These are phyloP conservation scores for Straminergon stramineum DNA, from an alignment of 225 moss, liverwort and hornwort genomes.

Conservation along the genomic window DNA sequence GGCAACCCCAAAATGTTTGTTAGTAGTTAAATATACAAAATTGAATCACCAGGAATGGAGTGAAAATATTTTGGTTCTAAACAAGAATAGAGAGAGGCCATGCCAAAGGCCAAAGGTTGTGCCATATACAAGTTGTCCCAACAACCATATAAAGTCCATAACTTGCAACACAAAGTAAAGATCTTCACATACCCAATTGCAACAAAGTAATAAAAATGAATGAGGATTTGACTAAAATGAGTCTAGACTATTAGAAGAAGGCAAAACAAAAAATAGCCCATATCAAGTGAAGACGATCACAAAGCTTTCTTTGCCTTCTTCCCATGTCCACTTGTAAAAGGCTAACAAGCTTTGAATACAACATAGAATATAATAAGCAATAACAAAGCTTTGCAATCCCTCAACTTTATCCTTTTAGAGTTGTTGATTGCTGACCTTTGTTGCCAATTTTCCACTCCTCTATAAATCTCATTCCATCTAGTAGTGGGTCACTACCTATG, in stretches of 20 bases:
- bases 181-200: neutral
- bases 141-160: neutral
- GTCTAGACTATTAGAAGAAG: too few relatives aligned
- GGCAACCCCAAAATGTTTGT: neutral
- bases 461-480: neutral
- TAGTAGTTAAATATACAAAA: neutral
- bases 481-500: rapidly evolving
- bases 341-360: neutral
- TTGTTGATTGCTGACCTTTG: rapidly evolving
- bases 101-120: neutral
- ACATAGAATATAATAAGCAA: neutral
- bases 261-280: neutral
- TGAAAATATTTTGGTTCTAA: neutral
- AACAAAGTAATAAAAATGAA: neutral
- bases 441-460: neutral
- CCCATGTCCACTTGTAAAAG: neutral
- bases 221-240: neutral
- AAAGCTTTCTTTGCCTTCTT: neutral
- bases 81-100: neutral
- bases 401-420: neutral
- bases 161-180: neutral
- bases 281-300: rapidly evolving
- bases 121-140: neutral
- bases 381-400: neutral
- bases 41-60: rapidly evolving